Evolutionary conservation across 2,329 filamentous ascomycete genomes (phyloP).

Genomic region (Purpureocillium lavendulum): DNA sequence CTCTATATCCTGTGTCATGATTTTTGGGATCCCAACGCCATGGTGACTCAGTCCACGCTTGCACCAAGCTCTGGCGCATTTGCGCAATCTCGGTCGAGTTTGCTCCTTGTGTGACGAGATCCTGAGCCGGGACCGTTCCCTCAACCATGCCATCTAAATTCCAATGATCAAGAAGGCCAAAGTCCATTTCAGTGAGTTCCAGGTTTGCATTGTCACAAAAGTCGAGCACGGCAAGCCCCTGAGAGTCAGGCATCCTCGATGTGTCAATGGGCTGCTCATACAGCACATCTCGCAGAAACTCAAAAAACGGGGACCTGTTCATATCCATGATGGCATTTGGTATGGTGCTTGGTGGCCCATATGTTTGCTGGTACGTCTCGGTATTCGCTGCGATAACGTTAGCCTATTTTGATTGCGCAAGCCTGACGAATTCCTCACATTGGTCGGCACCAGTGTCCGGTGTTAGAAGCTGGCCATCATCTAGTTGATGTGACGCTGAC

Average conservation of each 20-base stretch:
- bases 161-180: slow-evolving; percentile 41
- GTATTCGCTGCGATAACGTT: slow-evolving; percentile 5
- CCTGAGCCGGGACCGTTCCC: slow-evolving; percentile 11
- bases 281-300: slow-evolving; percentile 42
- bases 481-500: slow-evolving; percentile 15
- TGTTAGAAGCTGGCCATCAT: slow-evolving; percentile 24
- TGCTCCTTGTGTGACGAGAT: slow-evolving; percentile 18
- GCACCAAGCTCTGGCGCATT: slow-evolving; percentile 38
- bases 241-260: slow-evolving; percentile 26
- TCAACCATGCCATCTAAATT: slow-evolving; percentile 29
- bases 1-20: slow-evolving; percentile 33
- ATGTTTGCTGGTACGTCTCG: slow-evolving; percentile 4
- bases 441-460: slow-evolving; percentile 23
- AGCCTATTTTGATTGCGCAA: neutral
- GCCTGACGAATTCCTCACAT: slow-evolving; percentile 8
- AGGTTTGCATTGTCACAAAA: slow-evolving; percentile 41
- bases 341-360: slow-evolving; percentile 3
- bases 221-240: slow-evolving; percentile 36
- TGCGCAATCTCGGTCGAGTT: slow-evolving; percentile 32
- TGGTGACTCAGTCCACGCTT: slow-evolving; percentile 40
- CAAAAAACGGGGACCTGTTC: slow-evolving; percentile 33
- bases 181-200: slow-evolving; percentile 44
- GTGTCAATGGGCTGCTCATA: slow-evolving; percentile 34
- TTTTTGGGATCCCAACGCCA: slow-evolving; percentile 41
- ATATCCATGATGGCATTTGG: slow-evolving; percentile 15